Percentiles rank a stretch among this genome's conserved stretches.
Conservation (phyloP, 108 stramenopile genomes). For the Aurantiochytrium sp. region DNA sequence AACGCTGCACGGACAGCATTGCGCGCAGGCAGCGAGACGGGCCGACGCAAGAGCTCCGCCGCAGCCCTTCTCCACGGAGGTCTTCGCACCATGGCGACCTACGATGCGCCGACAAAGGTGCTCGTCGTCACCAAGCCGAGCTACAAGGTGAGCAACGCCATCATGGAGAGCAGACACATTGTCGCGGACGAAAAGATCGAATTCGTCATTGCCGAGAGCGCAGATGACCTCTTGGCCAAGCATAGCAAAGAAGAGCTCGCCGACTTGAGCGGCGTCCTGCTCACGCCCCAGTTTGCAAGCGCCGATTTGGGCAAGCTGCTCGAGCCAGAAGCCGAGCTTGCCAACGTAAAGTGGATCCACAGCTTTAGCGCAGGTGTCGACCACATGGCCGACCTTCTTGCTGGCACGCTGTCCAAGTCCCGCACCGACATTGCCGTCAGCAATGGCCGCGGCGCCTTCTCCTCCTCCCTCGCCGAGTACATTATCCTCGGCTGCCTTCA, state of each 20-base stretch:
- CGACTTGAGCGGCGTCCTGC: background rate
- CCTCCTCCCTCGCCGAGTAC: conserved; percentile 27
- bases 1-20: too few species aligned
- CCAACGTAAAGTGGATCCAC: conserved; percentile 19
- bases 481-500: background rate
- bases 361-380: conserved; percentile 20
- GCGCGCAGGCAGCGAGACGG: too few species aligned
- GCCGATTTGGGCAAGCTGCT: background rate
- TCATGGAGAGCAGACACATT: too few species aligned
- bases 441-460: conserved; percentile 30
- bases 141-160: too few species aligned
- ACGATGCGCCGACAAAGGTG: too few species aligned
- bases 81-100: too few species aligned
- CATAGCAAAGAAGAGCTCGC: background rate
- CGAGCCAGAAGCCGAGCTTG: background rate
- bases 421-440: background rate
- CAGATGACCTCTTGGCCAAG: background rate
- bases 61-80: too few species aligned
- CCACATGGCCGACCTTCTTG: background rate
- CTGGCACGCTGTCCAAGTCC: background rate
- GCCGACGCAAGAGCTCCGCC: too few species aligned
- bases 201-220: background rate
- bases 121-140: too few species aligned
- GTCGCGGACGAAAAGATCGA: background rate
- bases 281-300: background rate